Evolutionary conservation across 1,139 yeast genomes (phyloP).

Genomic region (Scheffersomyces lignicola): DNA sequence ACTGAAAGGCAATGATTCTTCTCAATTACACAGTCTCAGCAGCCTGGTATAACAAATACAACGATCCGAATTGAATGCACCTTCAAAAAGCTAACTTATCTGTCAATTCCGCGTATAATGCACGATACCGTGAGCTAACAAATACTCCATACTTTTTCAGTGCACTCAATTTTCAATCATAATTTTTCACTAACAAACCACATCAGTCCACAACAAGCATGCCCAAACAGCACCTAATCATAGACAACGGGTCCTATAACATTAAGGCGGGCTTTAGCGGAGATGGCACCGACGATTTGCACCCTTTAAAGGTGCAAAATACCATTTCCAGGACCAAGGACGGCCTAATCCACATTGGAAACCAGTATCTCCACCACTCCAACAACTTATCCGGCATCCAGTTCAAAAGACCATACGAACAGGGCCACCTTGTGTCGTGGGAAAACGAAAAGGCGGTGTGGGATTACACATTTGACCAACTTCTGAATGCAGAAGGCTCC

Average conservation of each 20-base stretch:
- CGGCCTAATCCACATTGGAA: constrained; percentile 70
- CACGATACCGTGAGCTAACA: no score
- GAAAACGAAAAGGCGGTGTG: constrained; percentile 89
- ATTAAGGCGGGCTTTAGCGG: constrained; percentile 70
- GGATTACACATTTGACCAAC: constrained; percentile 64
- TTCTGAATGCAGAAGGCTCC: constrained; percentile 25
- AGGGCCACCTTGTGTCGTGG: constrained; percentile 91
- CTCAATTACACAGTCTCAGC: no score
- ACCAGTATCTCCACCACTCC: constrained; percentile 60
- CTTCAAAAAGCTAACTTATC: no score
- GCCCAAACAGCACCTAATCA: constrained; percentile 32
- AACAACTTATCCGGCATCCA: constrained; percentile 75
- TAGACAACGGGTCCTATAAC: constrained; percentile 89
- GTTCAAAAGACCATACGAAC: constrained; percentile 80
- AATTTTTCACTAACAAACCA: no score
- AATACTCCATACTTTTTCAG: no score
- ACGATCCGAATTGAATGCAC: no score
- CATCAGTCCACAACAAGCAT: no score
- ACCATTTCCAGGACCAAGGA: constrained; percentile 75
- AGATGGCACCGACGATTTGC: constrained; percentile 18
- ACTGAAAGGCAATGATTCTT: no score
- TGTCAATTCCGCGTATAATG: no score
- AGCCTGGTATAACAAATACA: no score
- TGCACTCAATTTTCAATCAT: no score
- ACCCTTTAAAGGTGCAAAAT: constrained; percentile 61